Base-by-base conservation (phyloP, 2,329 filamentous ascomycete species). In the Xylaria multiplex region DNA sequence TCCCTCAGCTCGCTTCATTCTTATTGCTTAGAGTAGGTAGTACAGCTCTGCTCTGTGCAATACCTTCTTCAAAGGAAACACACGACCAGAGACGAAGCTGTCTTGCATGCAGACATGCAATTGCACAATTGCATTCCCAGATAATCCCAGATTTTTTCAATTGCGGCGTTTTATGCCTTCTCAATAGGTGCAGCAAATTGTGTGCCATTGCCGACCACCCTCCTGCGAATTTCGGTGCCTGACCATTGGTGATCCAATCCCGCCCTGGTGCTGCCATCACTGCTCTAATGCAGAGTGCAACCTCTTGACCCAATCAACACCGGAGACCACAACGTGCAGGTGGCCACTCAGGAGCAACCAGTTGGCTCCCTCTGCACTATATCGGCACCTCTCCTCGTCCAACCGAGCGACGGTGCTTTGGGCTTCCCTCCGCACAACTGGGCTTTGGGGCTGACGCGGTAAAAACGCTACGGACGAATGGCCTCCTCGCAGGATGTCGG, bases 291-390 rank as follows among this genome's bases (percentile, higher is more conserved):
- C 72, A 77, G 71, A 71, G 67, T 74, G 69, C 68, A 66, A 63
- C 69, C 70, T 59, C 53, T 50, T 67, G 69, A 68, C 54, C 76
- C 76, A 77, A 77, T 77, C 74, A 76, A 69, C 71, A 62, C 68
- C 61, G 64, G 64, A 62, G 61, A 49, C 70, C 67, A 64, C 69
- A 9, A 66, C 70, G 70, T 71, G 71, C 70, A 71, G 65, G 63
- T 71, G 73, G 71, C 76, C 76, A 77, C 73, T 77, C 74, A 77
- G 67, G 71, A 73, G 67, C 71, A 69, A 74, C 75, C 76, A 77
- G 75, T 74, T 77, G 76, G 74, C 75, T 67, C 50, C 65, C 70
- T 74, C 74, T 69, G 66, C 70, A 73, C 71, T 70, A 72, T 71
- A 72, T 66, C 70, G 70, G 69, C 70, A 71, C 69, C 64, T 64